phyloP scores from a whole-genome alignment of 495 filamentous ascomycete species.

The Hypoxylon fuscum region DNA sequence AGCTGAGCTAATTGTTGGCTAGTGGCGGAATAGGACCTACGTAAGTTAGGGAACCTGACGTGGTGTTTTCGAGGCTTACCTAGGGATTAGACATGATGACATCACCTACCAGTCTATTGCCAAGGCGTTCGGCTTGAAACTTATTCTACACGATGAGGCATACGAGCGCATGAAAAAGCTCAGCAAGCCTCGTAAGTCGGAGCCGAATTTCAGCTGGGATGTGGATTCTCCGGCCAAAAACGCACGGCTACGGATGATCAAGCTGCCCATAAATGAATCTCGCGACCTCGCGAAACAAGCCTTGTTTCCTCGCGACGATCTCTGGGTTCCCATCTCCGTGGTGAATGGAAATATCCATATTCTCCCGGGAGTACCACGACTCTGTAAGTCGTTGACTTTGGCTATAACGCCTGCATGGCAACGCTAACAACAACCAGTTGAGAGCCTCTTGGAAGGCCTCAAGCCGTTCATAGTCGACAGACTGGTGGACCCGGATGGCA shows the following conservation, averaged over 20 bases:
- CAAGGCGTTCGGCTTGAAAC: constrained; percentile 80
- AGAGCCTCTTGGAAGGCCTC: constrained; percentile 76
- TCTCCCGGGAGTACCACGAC: constrained; percentile 84
- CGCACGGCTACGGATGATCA: constrained; percentile 89
- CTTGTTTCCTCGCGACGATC: constrained; percentile 77
- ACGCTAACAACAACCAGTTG: constrained; percentile 54
- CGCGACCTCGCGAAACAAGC: constrained; percentile 69
- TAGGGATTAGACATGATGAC: constrained; percentile 85
- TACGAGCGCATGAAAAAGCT: constrained; percentile 84
- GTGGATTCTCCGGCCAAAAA: constrained; percentile 77
- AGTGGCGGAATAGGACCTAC: constrained; percentile 96
- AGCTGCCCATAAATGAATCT: constrained; percentile 76
- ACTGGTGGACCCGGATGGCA: constrained; percentile 78
- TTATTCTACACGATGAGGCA: constrained; percentile 78
- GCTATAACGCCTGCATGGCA: not conserved
- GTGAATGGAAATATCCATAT: constrained; percentile 95
- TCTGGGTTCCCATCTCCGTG: constrained; percentile 90
- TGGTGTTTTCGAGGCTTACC: constrained; percentile 25
- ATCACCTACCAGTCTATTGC: constrained; percentile 96
- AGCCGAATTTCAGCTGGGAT: constrained; percentile 86
- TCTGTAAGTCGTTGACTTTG: constrained; percentile 61
- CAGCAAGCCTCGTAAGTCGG: constrained; percentile 72
- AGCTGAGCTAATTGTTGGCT: constrained; percentile 7
- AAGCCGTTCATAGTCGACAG: constrained; percentile 74
- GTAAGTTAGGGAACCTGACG: constrained; percentile 52